These are phyloP conservation scores for Pythium chondricola DNA, from an alignment of 352 stramenopile species.

Conservation along the genomic window DNA sequence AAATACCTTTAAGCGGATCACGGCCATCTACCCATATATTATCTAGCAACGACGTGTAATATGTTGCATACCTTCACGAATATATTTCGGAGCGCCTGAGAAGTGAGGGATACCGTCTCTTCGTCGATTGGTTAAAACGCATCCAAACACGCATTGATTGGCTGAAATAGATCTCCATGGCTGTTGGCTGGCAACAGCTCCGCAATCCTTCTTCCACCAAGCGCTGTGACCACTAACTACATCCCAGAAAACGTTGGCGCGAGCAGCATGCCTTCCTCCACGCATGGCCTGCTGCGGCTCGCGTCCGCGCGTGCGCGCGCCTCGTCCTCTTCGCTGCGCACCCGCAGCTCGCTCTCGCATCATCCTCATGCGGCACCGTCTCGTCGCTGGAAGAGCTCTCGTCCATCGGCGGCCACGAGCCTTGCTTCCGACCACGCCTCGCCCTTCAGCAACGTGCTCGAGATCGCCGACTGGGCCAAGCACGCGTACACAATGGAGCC, in stretches of 20 bases:
- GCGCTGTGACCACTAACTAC: background rate
- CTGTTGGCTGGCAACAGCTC: no score
- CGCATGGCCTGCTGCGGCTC: constrained; percentile 13
- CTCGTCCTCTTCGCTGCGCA: background rate
- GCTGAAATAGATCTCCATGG: no score
- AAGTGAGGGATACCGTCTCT: no score
- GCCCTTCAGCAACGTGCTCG: constrained; percentile 22
- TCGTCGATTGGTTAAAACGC: no score
- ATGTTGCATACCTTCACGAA: no score
- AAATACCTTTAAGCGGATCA: no score
- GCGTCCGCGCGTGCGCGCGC: constrained; percentile 3
- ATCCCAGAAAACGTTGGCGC: background rate
- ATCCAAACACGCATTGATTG: no score
- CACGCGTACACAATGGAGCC: constrained; percentile 44
- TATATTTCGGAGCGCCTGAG: no score
- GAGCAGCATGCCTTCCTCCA: constrained; percentile 7
- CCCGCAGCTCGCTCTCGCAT: constrained; percentile 1
- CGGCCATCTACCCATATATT: no score
- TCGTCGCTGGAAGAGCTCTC: constrained; percentile 19
- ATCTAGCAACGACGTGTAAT: no score
- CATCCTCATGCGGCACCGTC: background rate
- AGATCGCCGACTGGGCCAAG: constrained; percentile 57
- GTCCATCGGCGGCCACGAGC: constrained; percentile 3
- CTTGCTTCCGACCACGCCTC: constrained; percentile 4
- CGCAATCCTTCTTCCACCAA: constrained; percentile 2